Conservation (phyloP, 768 basidiomycete species). For the Pluteus cervinus region DNA sequence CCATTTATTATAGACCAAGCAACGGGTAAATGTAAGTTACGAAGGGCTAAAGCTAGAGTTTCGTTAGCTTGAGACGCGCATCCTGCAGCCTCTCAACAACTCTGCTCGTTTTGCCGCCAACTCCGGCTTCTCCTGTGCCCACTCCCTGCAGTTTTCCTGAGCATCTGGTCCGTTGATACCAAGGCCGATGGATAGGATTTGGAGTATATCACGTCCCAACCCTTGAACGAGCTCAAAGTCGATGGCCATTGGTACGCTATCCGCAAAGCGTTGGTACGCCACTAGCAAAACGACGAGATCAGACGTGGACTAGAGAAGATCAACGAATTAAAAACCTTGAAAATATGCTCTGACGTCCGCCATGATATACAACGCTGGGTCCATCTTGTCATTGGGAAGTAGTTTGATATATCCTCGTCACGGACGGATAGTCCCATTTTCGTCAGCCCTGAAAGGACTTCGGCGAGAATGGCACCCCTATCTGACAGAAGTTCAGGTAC, state of each 20-base stretch:
- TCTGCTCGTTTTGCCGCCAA: conserved; percentile 16
- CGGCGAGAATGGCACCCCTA: no score
- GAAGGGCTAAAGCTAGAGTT: no score
- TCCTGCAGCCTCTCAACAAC: conserved; percentile 35
- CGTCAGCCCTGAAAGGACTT: conserved; percentile 22
- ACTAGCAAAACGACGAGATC: conserved; percentile 22
- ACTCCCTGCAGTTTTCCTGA: conserved; percentile 30
- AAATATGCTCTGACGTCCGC: conserved; percentile 59
- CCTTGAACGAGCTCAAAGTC: conserved; percentile 41
- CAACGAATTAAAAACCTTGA: conserved; percentile 36
- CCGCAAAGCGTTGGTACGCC: conserved; percentile 42
- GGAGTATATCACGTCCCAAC: conserved; percentile 31
- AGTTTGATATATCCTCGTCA: conserved; percentile 38
- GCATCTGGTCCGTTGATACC: conserved; percentile 37
- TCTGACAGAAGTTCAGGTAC: no score
- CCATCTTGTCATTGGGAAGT: conserved; percentile 37
- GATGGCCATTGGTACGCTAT: conserved; percentile 39
- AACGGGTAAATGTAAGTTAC: no score
- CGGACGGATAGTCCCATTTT: conserved; percentile 26
- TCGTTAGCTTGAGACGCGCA: conserved; percentile 36
- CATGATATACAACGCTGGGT: conserved; percentile 51
- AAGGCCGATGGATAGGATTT: conserved; percentile 35
- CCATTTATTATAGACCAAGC: no score
- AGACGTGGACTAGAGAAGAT: background rate
- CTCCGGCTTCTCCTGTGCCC: conserved; percentile 34